These are phyloP conservation scores for Backusella westeae DNA, from an alignment of 192 early-diverging fungal genomes.

Conservation along the genomic window DNA sequence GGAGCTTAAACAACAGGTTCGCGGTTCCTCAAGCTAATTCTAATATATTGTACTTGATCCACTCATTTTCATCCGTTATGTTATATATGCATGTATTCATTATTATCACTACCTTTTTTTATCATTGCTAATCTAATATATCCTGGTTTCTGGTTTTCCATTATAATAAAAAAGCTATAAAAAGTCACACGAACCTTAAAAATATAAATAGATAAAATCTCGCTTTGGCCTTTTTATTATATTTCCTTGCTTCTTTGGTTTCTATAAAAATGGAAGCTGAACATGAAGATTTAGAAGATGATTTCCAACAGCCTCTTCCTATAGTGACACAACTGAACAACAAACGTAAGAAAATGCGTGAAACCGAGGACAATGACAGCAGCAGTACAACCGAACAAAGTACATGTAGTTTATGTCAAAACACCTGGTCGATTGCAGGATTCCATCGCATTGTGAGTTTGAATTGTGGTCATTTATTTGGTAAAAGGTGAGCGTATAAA, in stretches of 20 bases:
- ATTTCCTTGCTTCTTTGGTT: background rate
- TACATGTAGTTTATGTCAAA: slow-evolving; percentile 7
- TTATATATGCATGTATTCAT: background rate
- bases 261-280: background rate
- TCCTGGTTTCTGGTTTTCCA: too few relatives aligned
- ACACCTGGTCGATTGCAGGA: slow-evolving; percentile 7
- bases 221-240: too few relatives aligned
- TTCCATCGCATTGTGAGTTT: slow-evolving; percentile 14
- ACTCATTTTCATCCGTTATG: background rate
- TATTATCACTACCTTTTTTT: background rate
- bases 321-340: background rate
- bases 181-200: background rate
- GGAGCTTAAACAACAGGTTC: background rate
- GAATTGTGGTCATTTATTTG: slow-evolving; percentile 20
- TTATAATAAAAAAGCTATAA: background rate
- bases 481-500: slow-evolving; percentile 9
- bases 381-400: background rate
- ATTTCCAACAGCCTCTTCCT: background rate
- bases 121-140: too few relatives aligned
- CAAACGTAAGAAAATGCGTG: background rate
- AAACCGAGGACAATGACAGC: background rate
- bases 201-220: background rate
- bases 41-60: background rate
- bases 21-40: background rate
- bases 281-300: background rate